phyloP scores from a whole-genome alignment of 176 grass and related monocot genomes.

The Oryza coarctata region DNA sequence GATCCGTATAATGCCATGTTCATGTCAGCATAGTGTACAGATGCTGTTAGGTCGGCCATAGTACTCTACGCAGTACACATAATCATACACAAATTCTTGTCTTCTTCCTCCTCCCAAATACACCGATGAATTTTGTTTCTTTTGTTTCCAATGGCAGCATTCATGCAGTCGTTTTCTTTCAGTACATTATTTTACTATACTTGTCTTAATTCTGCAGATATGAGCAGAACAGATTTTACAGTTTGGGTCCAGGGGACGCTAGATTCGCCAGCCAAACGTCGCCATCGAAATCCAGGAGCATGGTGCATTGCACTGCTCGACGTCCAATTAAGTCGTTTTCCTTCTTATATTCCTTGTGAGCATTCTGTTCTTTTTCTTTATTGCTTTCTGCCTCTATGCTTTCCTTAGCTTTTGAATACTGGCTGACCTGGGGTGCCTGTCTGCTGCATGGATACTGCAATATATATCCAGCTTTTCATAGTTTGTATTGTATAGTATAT shows the following conservation, averaged over 20 bases:
- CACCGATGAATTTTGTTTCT: neutral
- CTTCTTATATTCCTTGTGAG: neutral
- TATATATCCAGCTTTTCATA: too few species aligned
- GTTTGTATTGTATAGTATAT: too few species aligned
- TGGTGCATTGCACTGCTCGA: neutral
- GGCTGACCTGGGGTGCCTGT: neutral
- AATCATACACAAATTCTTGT: neutral
- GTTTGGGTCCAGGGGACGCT: neutral
- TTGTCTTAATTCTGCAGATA: neutral
- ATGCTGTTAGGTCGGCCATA: neutral
- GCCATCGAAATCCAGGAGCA: neutral
- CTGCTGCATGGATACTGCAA: too few species aligned
- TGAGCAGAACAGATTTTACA: neutral
- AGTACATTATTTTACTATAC: neutral
- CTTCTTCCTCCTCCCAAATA: neutral
- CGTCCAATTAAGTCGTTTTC: neutral
- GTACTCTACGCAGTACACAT: neutral
- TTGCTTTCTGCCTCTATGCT: neutral
- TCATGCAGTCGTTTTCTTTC: neutral
- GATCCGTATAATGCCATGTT: neutral
- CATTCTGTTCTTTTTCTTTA: neutral
- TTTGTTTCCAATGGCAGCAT: neutral
- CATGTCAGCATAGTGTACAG: neutral
- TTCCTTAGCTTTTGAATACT: neutral
- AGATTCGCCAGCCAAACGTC: slow-evolving; percentile 4